Conservation (phyloP, 768 basidiomycete genomes). For the Sporobolomyces pararoseus region DNA sequence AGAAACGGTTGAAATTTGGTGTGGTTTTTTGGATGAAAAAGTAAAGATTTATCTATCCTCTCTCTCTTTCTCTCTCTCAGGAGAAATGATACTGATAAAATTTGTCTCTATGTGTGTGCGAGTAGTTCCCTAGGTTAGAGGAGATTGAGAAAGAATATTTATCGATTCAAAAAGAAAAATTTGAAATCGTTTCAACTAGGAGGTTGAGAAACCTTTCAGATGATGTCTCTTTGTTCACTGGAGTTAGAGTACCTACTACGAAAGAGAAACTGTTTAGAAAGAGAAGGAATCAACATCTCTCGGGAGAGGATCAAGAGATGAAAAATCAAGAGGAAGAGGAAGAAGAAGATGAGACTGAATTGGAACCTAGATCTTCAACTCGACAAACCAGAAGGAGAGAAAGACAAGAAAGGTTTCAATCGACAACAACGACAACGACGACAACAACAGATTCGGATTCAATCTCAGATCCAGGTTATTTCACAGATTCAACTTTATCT, state of each 20-base stretch:
- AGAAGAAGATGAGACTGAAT: conserved; percentile 24
- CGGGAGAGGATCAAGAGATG: no score
- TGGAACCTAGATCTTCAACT: conserved; percentile 46
- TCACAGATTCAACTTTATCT: conserved; percentile 37
- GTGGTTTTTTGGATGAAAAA: conserved; percentile 53
- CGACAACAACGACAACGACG: neutral
- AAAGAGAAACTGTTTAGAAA: neutral
- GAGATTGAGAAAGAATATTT: conserved; percentile 49
- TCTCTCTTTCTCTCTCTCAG: no score
- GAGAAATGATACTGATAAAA: neutral
- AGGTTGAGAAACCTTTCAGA: conserved; percentile 44
- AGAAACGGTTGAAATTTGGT: conserved; percentile 52
- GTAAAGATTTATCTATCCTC: conserved; percentile 43
- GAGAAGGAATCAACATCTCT: no score
- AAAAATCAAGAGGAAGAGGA: neutral
- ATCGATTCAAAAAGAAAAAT: conserved; percentile 43
- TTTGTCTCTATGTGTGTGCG: neutral
- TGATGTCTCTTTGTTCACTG: conserved; percentile 45
- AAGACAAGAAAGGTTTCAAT: conserved; percentile 40
- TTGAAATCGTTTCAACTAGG: conserved; percentile 38
- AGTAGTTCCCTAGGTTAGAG: conserved; percentile 51
- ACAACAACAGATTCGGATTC: neutral
- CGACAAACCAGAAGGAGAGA: conserved; percentile 46
- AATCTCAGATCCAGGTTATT: neutral
- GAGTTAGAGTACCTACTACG: conserved; percentile 26